These are phyloP conservation scores for Funneliformis geosporum DNA, from an alignment of 192 early-diverging fungal genomes.

Conservation along the genomic window DNA sequence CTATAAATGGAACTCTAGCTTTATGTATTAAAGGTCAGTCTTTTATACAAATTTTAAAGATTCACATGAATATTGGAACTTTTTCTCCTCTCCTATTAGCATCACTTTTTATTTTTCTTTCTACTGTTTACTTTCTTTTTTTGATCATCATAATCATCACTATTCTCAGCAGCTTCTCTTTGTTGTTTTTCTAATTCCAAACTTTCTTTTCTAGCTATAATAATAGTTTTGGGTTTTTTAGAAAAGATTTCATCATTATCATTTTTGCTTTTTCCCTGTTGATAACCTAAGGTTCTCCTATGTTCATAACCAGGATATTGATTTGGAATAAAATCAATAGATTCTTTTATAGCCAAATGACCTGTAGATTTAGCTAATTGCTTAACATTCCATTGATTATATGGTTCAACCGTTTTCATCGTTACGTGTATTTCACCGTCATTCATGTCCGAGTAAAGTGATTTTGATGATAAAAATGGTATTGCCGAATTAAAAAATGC, in stretches of 20 bases:
- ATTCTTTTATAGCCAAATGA: conserved; percentile 52
- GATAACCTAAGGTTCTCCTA: conserved; percentile 93
- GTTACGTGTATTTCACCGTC: conserved; percentile 78
- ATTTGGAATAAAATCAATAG: conserved; percentile 63
- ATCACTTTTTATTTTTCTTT: not conserved
- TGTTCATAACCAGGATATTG: conserved; percentile 88
- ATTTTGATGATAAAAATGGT: conserved; percentile 51
- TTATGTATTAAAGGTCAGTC: too few relatives aligned
- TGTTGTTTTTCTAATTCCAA: not conserved
- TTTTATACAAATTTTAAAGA: too few relatives aligned
- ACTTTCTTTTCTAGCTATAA: conserved; percentile 52
- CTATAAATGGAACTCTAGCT: too few relatives aligned
- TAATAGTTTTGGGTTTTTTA: conserved; percentile 65
- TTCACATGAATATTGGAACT: too few relatives aligned
- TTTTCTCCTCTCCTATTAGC: not conserved
- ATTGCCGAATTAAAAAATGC: conserved; percentile 63
- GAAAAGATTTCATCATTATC: conserved; percentile 79
- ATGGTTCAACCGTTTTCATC: conserved; percentile 83
- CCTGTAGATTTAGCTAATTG: conserved; percentile 70
- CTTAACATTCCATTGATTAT: conserved; percentile 85
- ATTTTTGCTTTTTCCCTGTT: conserved; percentile 71
- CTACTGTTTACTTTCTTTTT: not conserved
- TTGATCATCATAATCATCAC: not conserved
- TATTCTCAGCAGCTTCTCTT: not conserved
- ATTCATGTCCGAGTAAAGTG: conserved; percentile 37